phyloP scores from a whole-genome alignment of 345 rosid species.

The Eutrema yunnanense region DNA sequence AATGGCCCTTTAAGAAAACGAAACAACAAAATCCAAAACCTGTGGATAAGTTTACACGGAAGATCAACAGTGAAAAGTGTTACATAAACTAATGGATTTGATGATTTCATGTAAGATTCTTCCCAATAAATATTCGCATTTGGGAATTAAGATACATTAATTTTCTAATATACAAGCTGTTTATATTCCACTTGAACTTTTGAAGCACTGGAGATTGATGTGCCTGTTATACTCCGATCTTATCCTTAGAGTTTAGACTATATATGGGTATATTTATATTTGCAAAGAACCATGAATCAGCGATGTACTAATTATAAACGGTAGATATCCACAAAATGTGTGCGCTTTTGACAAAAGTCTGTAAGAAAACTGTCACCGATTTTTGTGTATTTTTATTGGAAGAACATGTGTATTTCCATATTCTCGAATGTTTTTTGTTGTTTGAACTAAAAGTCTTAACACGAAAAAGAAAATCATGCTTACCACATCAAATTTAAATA shows the following conservation, averaged over 20 bases:
- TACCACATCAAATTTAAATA: background rate
- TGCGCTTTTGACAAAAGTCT: background rate
- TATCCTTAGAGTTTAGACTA: constrained; percentile 4
- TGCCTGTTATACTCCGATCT: constrained; percentile 8
- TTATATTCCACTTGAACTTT: constrained; percentile 16
- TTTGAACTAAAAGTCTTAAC: background rate
- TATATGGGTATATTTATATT: background rate
- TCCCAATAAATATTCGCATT: background rate
- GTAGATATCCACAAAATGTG: background rate
- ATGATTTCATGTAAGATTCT: constrained; percentile 29
- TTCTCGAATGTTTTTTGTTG: background rate
- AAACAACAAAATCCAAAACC: constrained; percentile 21
- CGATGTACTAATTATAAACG: background rate
- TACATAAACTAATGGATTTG: constrained; percentile 23
- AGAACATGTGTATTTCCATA: background rate
- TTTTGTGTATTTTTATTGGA: background rate
- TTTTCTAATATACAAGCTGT: background rate
- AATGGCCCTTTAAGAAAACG: constrained; percentile 28
- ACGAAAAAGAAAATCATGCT: background rate
- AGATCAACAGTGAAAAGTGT: constrained; percentile 23
- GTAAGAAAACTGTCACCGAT: background rate
- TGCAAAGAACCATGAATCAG: constrained; percentile 8
- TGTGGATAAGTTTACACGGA: constrained; percentile 19
- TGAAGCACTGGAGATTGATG: constrained; percentile 20
- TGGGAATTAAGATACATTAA: background rate